A percentile compares a stretch with the other conserved stretches of the same genome.
phyloP scores from a whole-genome alignment of 441 rosid species.

The Erodium texanum region DNA sequence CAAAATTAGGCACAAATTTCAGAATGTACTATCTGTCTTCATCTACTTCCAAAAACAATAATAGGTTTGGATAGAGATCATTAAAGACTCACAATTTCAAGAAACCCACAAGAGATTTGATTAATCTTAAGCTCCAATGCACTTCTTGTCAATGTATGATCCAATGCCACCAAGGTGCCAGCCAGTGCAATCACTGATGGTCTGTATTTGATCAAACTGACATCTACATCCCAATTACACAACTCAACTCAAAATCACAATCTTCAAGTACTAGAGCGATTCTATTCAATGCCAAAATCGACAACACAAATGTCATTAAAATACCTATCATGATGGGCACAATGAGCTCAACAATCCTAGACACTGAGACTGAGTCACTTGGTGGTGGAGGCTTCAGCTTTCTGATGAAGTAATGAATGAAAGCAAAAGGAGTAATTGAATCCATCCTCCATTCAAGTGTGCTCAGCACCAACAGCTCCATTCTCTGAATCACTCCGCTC shows the following conservation, averaged over 20 bases:
- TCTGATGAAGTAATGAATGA: constrained; percentile 31
- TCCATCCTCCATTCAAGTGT: constrained; percentile 49
- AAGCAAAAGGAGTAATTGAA: constrained; percentile 40
- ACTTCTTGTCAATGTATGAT: constrained; percentile 29
- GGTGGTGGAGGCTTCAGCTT: constrained; percentile 23
- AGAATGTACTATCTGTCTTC: background rate
- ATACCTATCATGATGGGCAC: constrained; percentile 35
- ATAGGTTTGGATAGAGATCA: background rate
- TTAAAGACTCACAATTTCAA: constrained; percentile 40
- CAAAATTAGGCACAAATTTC: background rate
- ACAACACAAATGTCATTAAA: background rate
- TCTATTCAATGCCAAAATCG: background rate
- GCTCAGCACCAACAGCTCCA: constrained; percentile 48
- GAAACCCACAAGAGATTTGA: constrained; percentile 27
- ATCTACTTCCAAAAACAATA: background rate
- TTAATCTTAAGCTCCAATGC: constrained; percentile 31
- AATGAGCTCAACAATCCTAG: constrained; percentile 25
- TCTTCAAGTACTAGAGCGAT: background rate
- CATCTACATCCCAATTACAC: constrained; percentile 24
- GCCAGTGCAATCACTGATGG: constrained; percentile 55
- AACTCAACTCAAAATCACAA: constrained; percentile 1
- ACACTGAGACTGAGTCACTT: constrained; percentile 5
- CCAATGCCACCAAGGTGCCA: constrained; percentile 35
- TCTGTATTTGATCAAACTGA: constrained; percentile 31
- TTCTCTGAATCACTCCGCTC: constrained; percentile 30